Base-by-base conservation (phyloP, 192 early-diverging fungal genomes). In the Linnemannia zychae region DNA sequence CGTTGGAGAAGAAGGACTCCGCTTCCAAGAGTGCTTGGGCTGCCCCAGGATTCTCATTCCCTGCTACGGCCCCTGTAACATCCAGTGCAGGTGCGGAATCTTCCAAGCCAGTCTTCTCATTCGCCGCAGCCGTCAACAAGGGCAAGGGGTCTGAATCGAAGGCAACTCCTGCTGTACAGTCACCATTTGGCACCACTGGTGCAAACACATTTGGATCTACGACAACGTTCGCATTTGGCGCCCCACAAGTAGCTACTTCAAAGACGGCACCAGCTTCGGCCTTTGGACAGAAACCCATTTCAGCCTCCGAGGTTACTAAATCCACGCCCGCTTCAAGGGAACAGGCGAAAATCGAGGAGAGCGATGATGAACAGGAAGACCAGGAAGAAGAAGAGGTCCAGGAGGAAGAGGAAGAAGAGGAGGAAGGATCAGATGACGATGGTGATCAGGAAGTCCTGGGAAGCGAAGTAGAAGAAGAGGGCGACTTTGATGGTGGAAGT, bases 161-260 rank as follows among this genome's bases (percentile, higher is more conserved):
- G 9, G 24, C 66, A 2, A 57, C 72, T 31, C n/a, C 70, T 7
- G 57, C 28, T 9, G 28, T 24, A 13, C 72, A 67, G 37, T n/a
- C 70, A 7, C 47, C 77, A 37, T 79, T 75, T 50, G 83, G 78
- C 17, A 52, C 77, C 3, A 28, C 34, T 12, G 63, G 70, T n/a
- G 18, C 40, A 4, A 85, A 85, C 38, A 76, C 83, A 18, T 85
- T 85, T 79, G 83, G 83, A 31, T 72, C 83, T 7, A 37, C 78
- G 36, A 63, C 83, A 1, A 0, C 74, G 6, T 85, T 85, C 31
- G 17, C 73, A 9, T 85, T 85, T 68, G 83, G 83, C 11, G 78
- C 74, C 12, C 74, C 72, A 22, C 11, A 49, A 13, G 46, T 28
- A 0, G 57, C 7, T 5, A 17, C 60, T 37, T 15, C 72, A 4